A percentile compares a stretch with the other conserved stretches of the same genome.
These are phyloP conservation scores for Gossypium turneri DNA, from an alignment of 345 rosid genomes.

Conservation along the genomic window DNA sequence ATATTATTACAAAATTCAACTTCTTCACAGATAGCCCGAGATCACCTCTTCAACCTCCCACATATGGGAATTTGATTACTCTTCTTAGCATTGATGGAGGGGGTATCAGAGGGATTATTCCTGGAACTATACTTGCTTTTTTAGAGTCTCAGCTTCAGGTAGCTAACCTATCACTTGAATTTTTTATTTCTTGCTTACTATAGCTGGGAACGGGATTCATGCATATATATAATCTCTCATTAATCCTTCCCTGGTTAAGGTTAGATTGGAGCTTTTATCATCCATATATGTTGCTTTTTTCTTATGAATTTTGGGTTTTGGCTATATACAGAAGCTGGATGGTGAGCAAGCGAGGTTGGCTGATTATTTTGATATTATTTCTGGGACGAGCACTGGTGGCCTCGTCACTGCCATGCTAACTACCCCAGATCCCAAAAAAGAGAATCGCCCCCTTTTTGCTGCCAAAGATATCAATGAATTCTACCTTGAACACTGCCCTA, in stretches of 20 bases:
- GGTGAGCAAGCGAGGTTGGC: constrained; percentile 63
- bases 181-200: background rate
- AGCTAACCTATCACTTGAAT: background rate
- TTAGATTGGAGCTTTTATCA: background rate
- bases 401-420: constrained; percentile 67
- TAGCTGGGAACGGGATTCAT: background rate
- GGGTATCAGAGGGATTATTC: constrained; percentile 72
- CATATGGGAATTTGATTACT: constrained; percentile 47
- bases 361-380: constrained; percentile 65
- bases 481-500: constrained; percentile 36
- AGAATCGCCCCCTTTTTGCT: constrained; percentile 47
- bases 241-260: background rate
- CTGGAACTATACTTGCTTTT: constrained; percentile 51
- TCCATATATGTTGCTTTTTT: background rate
- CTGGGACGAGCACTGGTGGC: constrained; percentile 76
- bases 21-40: constrained; percentile 33
- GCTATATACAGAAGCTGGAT: constrained; percentile 48
- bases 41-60: constrained; percentile 55
- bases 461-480: constrained; percentile 47
- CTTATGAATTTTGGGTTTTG: background rate
- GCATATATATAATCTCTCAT: background rate
- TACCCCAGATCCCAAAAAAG: constrained; percentile 44
- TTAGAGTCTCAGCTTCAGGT: constrained; percentile 78
- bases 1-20: background rate
- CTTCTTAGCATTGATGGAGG: constrained; percentile 82